phyloP scores from a whole-genome alignment of 352 stramenopile genomes.

The Pythium plurisporium region DNA sequence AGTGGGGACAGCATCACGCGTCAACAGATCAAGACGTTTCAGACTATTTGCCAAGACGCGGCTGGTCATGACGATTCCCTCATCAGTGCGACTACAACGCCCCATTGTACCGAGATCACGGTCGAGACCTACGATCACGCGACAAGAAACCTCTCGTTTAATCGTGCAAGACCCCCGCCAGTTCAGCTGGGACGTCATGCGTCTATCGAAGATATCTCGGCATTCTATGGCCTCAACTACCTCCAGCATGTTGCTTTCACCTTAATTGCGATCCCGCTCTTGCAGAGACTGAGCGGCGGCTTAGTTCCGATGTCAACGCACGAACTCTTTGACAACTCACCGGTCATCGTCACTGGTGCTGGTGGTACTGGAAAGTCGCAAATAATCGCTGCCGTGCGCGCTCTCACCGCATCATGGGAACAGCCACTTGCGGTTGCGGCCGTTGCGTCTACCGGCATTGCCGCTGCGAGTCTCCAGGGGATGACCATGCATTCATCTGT shows the following conservation, averaged over 20 bases:
- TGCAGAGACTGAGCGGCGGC: background rate
- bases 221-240: background rate
- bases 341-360: conserved; percentile 21
- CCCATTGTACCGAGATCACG: too few species aligned
- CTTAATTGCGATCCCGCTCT: conserved; percentile 2
- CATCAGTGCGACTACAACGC: too few species aligned
- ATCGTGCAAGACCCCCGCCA: too few species aligned
- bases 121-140: too few species aligned
- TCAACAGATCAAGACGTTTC: too few species aligned
- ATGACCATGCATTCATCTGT: conserved; percentile 22
- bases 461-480: conserved; percentile 12
- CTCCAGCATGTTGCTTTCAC: conserved; percentile 10
- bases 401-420: background rate
- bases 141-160: too few species aligned
- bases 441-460: conserved; percentile 19
- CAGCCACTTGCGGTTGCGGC: conserved; percentile 1
- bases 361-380: conserved; percentile 22
- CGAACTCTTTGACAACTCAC: conserved; percentile 5
- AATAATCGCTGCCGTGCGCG: conserved; percentile 14
- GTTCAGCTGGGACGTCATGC: too few species aligned
- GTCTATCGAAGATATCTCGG: too few species aligned
- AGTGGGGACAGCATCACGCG: too few species aligned
- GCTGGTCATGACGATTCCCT: too few species aligned
- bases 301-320: background rate
- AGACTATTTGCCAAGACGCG: too few species aligned